phyloP scores from a whole-genome alignment of 768 basidiomycete species.

The Amanita muscaria region DNA sequence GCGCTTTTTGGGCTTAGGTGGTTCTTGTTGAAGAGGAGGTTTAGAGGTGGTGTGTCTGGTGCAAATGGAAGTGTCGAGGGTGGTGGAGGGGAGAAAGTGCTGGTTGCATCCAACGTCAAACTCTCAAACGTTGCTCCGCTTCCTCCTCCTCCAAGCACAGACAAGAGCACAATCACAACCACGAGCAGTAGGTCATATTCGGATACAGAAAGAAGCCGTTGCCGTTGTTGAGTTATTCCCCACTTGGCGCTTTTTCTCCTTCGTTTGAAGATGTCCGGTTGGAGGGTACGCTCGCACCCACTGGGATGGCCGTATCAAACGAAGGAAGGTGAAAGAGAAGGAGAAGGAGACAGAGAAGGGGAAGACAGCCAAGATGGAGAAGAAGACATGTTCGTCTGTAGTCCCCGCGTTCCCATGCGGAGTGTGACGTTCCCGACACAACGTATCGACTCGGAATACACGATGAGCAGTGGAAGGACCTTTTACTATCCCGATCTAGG shows the following conservation, averaged over 20 bases:
- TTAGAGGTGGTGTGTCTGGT: conserved; percentile 2
- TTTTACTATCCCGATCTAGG: too few relatives aligned
- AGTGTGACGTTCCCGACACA: neutral
- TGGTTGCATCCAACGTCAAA: too few relatives aligned
- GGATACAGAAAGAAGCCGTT: neutral
- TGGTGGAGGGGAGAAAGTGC: too few relatives aligned
- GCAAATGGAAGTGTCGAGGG: neutral
- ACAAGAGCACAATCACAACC: neutral
- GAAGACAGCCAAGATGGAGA: neutral
- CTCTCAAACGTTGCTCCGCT: too few relatives aligned
- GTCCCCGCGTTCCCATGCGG: too few relatives aligned
- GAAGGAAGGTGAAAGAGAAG: too few relatives aligned
- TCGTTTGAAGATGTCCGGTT: neutral
- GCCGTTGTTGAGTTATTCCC: too few relatives aligned
- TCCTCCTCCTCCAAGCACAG: neutral
- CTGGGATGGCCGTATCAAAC: too few relatives aligned
- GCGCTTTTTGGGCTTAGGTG: conserved; percentile 48
- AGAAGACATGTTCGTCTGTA: conserved; percentile 3
- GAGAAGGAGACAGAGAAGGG: too few relatives aligned
- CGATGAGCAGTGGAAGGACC: conserved; percentile 4
- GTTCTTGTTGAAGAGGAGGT: conserved; percentile 25
- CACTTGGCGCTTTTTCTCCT: neutral
- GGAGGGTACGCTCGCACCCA: too few relatives aligned
- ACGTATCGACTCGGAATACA: neutral
- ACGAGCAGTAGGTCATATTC: neutral